A percentile compares a stretch with the other conserved stretches of the same genome.
These are phyloP conservation scores for Zygoascus tannicola DNA, from an alignment of 805 yeast genomes.

Conservation along the genomic window DNA sequence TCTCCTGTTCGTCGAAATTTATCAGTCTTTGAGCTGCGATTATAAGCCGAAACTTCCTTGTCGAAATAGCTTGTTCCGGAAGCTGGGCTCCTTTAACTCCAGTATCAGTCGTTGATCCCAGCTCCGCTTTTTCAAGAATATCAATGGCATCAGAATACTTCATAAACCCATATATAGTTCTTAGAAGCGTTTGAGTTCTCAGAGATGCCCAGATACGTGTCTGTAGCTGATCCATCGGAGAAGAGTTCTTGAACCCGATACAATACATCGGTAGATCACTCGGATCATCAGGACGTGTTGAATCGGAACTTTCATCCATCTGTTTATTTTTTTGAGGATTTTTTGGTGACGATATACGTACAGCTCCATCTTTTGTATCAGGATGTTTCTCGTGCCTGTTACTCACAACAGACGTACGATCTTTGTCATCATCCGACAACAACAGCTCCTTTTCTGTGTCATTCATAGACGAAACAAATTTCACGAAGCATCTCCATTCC, in stretches of 20 bases:
- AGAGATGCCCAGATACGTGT: constrained; percentile 85
- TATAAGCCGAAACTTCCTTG: constrained; percentile 71
- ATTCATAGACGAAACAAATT: constrained; percentile 12
- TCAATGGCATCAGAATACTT: constrained; percentile 63
- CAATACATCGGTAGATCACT: constrained; percentile 49
- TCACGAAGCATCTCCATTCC: constrained; percentile 78
- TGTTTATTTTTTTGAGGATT: constrained; percentile 15
- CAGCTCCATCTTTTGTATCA: constrained; percentile 15
- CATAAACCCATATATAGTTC: constrained; percentile 78
- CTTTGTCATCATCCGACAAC: background rate
- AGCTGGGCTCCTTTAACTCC: background rate
- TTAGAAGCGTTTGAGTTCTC: constrained; percentile 71
- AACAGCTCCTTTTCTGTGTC: background rate
- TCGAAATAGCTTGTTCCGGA: constrained; percentile 43
- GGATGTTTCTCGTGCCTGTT: background rate
- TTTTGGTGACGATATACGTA: background rate
- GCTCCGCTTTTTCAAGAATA: background rate
- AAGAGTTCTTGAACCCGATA: constrained; percentile 61
- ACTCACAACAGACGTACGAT: background rate
- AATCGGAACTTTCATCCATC: background rate
- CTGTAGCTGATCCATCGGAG: constrained; percentile 53
- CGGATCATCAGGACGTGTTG: background rate
- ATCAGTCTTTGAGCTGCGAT: constrained; percentile 82
- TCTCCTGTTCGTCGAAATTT: constrained; percentile 65
- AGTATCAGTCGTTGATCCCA: background rate